These are phyloP conservation scores for Gardenia jasminoides DNA, from an alignment of 257 asterid species.

Conservation along the genomic window DNA sequence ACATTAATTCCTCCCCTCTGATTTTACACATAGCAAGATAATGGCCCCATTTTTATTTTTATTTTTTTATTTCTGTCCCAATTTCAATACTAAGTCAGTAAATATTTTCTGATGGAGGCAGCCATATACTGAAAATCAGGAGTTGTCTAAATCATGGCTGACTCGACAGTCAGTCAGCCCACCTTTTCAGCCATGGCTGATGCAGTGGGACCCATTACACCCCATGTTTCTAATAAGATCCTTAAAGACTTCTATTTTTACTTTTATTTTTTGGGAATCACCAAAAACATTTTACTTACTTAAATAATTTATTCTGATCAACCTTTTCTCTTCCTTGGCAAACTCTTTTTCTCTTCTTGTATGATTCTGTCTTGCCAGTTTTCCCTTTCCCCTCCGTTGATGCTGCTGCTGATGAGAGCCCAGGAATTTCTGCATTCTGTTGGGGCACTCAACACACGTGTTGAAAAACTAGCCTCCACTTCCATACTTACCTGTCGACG, in stretches of 20 bases:
- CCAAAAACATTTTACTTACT: not conserved
- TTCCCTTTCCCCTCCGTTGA: no score
- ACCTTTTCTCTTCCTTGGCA: not conserved
- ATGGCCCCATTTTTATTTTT: not conserved
- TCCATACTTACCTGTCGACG: not conserved
- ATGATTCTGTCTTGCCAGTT: no score
- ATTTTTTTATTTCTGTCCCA: not conserved
- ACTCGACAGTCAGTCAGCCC: slow-evolving; percentile 29
- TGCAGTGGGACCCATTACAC: not conserved
- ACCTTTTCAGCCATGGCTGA: slow-evolving; percentile 11
- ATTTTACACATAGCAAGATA: no score
- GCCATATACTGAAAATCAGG: slow-evolving; percentile 24
- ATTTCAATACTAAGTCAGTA: not conserved
- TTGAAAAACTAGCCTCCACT: slow-evolving; percentile 6
- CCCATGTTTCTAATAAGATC: slow-evolving; percentile 9
- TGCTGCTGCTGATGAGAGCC: no score
- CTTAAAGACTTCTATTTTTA: not conserved
- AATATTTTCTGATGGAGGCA: slow-evolving; percentile 16
- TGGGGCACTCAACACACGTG: slow-evolving; percentile 19
- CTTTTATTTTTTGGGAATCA: not conserved
- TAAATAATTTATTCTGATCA: not conserved
- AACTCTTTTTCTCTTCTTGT: no score
- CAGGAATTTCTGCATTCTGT: not conserved
- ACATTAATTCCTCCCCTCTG: no score
- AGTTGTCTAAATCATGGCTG: slow-evolving; percentile 31